Evolutionary conservation across 2,329 filamentous ascomycete genomes (phyloP).

Genomic region (Aureobasidium sp.): DNA sequence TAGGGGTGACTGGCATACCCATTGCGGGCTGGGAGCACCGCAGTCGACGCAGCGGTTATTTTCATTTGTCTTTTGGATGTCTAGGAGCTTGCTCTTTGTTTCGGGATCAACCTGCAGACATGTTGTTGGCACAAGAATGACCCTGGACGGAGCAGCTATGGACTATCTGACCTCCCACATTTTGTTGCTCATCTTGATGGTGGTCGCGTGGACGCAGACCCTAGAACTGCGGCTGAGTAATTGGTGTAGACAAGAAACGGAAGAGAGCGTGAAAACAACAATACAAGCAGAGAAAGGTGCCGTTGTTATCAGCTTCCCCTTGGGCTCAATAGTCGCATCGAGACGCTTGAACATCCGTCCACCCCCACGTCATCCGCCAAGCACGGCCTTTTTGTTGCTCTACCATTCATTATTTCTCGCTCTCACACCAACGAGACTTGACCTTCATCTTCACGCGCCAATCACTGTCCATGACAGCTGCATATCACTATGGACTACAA

Average conservation of each 20-base stretch:
- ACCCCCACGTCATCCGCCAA: not conserved
- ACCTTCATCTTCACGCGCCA: not conserved
- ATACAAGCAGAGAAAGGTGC: not conserved
- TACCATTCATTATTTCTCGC: not conserved
- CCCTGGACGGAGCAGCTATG: not conserved
- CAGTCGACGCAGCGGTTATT: slow-evolving; percentile 95
- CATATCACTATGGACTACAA: slow-evolving; percentile 34
- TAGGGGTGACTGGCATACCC: slow-evolving; percentile 54
- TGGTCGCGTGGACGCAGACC: not conserved
- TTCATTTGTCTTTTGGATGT: slow-evolving; percentile 81
- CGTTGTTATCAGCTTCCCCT: not conserved
- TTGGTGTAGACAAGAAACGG: not conserved
- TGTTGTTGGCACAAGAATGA: not conserved
- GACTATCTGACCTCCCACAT: slow-evolving; percentile 68
- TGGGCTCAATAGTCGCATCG: not conserved
- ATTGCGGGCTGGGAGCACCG: slow-evolving; percentile 91
- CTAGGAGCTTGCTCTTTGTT: slow-evolving; percentile 88
- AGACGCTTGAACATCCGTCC: not conserved
- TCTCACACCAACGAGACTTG: not conserved
- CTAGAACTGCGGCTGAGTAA: not conserved
- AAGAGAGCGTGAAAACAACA: not conserved
- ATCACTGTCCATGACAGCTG: not conserved
- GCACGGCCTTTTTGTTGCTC: not conserved
- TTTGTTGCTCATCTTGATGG: slow-evolving; percentile 32
- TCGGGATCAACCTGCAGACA: slow-evolving; percentile 69